A percentile compares a stretch with the other conserved stretches of the same genome.
These are phyloP conservation scores for Fusarium hostae DNA, from an alignment of 2,329 filamentous ascomycete genomes.

Conservation along the genomic window DNA sequence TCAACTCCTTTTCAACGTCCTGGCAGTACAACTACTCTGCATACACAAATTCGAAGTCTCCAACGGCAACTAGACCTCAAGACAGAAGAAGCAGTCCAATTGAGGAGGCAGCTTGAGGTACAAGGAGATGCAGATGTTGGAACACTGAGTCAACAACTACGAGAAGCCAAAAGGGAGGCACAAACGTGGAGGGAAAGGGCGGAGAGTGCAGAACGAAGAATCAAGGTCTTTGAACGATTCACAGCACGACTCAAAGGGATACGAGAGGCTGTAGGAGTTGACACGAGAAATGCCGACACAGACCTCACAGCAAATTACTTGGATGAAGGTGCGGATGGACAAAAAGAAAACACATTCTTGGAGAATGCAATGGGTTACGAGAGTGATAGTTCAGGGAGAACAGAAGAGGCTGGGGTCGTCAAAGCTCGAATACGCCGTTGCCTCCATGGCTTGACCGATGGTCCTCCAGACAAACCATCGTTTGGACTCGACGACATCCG, in stretches of 20 bases:
- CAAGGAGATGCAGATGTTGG: slow-evolving; percentile 57
- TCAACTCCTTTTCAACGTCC: slow-evolving; percentile 36
- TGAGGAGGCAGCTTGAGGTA: slow-evolving; percentile 59
- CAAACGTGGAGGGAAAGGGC: slow-evolving; percentile 65
- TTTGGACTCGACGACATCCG: not conserved
- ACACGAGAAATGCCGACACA: not conserved
- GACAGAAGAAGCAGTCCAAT: slow-evolving; percentile 57
- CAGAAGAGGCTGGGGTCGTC: slow-evolving; percentile 43
- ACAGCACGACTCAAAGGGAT: slow-evolving; percentile 50
- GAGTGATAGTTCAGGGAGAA: slow-evolving; percentile 39
- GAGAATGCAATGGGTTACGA: slow-evolving; percentile 1
- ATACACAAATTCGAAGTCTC: slow-evolving; percentile 61
- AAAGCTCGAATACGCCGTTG: slow-evolving; percentile 45
- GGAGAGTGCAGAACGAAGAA: slow-evolving; percentile 64
- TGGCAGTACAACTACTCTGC: slow-evolving; percentile 52
- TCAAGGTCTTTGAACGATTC: slow-evolving; percentile 61
- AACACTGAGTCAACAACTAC: slow-evolving; percentile 60
- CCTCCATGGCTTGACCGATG: slow-evolving; percentile 36
- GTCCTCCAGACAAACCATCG: slow-evolving; percentile 6
- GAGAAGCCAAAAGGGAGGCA: slow-evolving; percentile 49
- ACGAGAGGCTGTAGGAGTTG: slow-evolving; percentile 33
- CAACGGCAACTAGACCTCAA: slow-evolving; percentile 59
- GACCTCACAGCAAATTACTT: not conserved
- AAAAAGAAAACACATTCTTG: not conserved
- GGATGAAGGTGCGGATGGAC: not conserved